Base-by-base conservation (phyloP, 2,329 filamentous ascomycete genomes). In the Fusarium decemcellulare region DNA sequence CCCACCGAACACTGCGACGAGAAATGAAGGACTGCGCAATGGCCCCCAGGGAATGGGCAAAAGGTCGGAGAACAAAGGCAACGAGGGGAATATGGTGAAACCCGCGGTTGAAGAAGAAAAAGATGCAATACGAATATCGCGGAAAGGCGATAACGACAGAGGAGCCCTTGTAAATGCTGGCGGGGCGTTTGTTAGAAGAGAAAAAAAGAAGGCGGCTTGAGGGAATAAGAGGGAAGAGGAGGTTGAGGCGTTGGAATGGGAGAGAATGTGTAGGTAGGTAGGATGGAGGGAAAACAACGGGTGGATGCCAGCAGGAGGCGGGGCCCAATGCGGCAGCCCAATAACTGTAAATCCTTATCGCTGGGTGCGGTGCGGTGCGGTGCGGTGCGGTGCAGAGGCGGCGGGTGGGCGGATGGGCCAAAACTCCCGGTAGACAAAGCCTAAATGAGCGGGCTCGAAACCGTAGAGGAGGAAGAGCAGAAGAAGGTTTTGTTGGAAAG, bases 291-390 rank as follows among this genome's bases (percentile, higher is more conserved):
- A 60, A 46, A 52, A 53, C 52, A 39, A 50, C 39, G 39, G 37
- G 43, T 62, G 65, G 52, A 57, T 61, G 53, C 65, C 52, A 65
- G 61, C 40, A 43, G 57, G 37, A 51, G 67, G 63, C 57, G 63
- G 67, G 68, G 47, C 30, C 32, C 29, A 44, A 40, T 50, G 51
- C 37, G 37, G 47, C 36, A 39, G 54, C 42, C 66, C 61, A 69
- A 69, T 58, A 59, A 59, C 18, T 58, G 65, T 46, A 55, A 57
- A 68, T 64, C 59, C 67, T 69, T 70, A 69, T 70, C 67, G 55
- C 56, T 64, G 55, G 61, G 52, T 60, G 57, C 40, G 10, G 14
- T 29, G 23, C 23, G 4, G 23, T 23, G 23, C 23, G 23, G 23
- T 23, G 23, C 23, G 43, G 66, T 61, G 65, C n/a, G n/a, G n/a